Conservation (phyloP, 164 flowering plant genomes). For the Magnolia officinalis region DNA sequence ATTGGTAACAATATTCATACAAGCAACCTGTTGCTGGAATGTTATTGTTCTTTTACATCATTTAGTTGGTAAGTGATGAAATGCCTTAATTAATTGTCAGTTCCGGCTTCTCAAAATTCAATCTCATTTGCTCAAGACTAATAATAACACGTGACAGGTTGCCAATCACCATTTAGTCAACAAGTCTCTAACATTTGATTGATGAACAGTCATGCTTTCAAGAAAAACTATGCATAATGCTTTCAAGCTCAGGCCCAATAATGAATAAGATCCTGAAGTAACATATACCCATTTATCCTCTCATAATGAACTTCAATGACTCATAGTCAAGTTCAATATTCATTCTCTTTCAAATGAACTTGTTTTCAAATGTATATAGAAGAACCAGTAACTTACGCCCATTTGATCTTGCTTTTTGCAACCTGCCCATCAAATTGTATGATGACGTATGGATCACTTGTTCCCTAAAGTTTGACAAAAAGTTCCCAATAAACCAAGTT, state of each 20-base stretch:
- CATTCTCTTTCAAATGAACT: not conserved
- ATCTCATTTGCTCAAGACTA: no score
- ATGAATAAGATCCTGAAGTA: no score
- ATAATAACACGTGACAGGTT: no score
- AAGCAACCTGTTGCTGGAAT: no score
- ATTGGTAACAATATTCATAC: no score
- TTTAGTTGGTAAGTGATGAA: no score
- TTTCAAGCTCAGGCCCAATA: not conserved
- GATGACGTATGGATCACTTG: conserved; percentile 95
- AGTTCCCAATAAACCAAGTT: not conserved
- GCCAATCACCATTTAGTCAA: no score
- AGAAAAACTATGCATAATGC: not conserved
- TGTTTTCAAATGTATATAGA: not conserved
- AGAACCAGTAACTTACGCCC: conserved; percentile 63
- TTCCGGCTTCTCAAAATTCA: no score
- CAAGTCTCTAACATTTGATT: not conserved
- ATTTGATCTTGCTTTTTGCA: conserved; percentile 77
- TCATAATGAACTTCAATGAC: not conserved
- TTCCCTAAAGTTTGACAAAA: conserved; percentile 55
- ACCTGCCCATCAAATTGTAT: conserved; percentile 80
- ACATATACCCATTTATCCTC: not conserved
- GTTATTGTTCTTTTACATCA: no score
- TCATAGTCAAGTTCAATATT: not conserved
- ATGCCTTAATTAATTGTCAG: no score
- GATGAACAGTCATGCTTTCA: not conserved